Base-by-base conservation (phyloP, 163 green algal species). In the Volvox carteri region DNA sequence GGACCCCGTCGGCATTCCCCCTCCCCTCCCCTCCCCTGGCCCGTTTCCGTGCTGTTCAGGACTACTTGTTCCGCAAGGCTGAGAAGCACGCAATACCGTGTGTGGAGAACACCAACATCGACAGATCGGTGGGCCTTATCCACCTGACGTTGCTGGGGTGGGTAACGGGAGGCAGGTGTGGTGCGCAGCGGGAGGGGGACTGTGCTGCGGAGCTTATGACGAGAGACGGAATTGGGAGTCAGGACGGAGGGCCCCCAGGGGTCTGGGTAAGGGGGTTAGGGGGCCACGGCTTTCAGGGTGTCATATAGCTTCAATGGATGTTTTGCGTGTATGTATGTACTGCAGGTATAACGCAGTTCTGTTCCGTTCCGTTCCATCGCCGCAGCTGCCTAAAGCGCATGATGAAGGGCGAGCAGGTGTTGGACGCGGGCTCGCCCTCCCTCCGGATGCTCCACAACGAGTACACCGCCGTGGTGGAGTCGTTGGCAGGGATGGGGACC, bases 31-130 rank as follows among this genome's bases (percentile, higher is more conserved):
- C n/a, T n/a, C n/a, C n/a, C n/a, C n/a, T n/a, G n/a, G n/a, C n/a
- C n/a, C n/a, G n/a, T n/a, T n/a, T n/a, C n/a, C n/a, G n/a, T 39
- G 25, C 54, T 2, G 25, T 65, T 19, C 93, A 97, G 94, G 96
- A 98, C 70, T 97, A 98, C 91, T 90, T 99, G 85, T 87, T 94
- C 9, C 86, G 88, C 41, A 95, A 95, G 65, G 94, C 97, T 1
- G 96, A 98, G 60, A 95, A 94, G 83, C 92, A 97, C 78, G 52
- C 84, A 44, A 92, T 99, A 16, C 97, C 97, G 0, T 94, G 95
- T 75, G 96, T 99, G 37, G 91, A 99, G 92, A 99, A 99, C 95
- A 97, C 96, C 48, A 99, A 99, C 89, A 95, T 99, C 33, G 97
- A 99, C 85, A 91, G 96, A 44, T 96, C 91, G 48, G 94, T 99